These are phyloP conservation scores for Venturia carpophila DNA, from an alignment of 2,329 filamentous ascomycete species.

Conservation along the genomic window DNA sequence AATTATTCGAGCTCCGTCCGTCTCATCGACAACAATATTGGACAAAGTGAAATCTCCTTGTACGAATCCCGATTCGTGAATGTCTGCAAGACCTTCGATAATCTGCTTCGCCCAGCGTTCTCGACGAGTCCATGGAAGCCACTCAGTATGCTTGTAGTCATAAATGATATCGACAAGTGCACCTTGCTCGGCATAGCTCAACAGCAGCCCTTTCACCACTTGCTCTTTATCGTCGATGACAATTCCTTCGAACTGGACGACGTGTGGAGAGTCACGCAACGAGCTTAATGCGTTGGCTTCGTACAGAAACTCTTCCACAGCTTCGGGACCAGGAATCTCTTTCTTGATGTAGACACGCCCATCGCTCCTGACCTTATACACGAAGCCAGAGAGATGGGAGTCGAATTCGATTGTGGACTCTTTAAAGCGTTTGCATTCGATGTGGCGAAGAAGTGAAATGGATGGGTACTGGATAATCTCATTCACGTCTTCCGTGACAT, in stretches of 20 bases:
- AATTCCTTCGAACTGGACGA: constrained; percentile 81
- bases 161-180: constrained; percentile 88
- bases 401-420: constrained; percentile 59
- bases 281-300: constrained; percentile 91
- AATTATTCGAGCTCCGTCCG: constrained; percentile 88
- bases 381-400: constrained; percentile 91
- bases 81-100: constrained; percentile 77
- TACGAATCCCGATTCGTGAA: constrained; percentile 93
- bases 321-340: constrained; percentile 92
- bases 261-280: constrained; percentile 62
- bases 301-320: constrained; percentile 92
- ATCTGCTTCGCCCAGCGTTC: constrained; percentile 90
- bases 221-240: constrained; percentile 71
- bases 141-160: constrained; percentile 52
- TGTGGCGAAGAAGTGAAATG: constrained; percentile 63
- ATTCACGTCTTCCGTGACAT: constrained; percentile 95
- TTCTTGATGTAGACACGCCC: constrained; percentile 80
- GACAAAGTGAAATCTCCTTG: constrained; percentile 96
- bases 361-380: constrained; percentile 75
- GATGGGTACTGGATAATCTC: constrained; percentile 87
- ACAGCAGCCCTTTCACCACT: constrained; percentile 77
- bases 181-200: constrained; percentile 78
- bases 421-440: constrained; percentile 35
- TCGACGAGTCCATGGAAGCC: constrained; percentile 60
- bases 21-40: constrained; percentile 85